A percentile compares a stretch with the other conserved stretches of the same genome.
Evolutionary conservation across 495 filamentous ascomycete genomes (phyloP).

Genomic region (Aspergillus ellipticus): DNA sequence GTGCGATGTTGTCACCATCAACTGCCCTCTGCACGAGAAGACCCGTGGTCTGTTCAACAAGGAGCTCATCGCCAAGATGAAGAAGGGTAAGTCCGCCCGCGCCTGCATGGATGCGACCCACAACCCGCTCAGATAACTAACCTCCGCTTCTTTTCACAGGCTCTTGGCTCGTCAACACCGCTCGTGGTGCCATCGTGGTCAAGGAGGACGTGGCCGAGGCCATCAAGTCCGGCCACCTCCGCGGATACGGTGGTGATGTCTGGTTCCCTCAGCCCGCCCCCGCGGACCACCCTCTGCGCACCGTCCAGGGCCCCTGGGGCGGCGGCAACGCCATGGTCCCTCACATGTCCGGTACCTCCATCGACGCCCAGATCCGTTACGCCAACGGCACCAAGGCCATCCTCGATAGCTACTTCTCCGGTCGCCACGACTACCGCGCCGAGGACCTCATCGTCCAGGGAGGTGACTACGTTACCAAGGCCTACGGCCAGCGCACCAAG

Average conservation of each 20-base stretch:
- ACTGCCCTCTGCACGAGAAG: constrained; percentile 98
- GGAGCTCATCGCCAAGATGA: constrained; percentile 99
- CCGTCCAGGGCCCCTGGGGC: constrained; percentile 89
- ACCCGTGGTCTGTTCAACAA: constrained; percentile 97
- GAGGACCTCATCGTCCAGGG: constrained; percentile 90
- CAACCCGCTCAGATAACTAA: too few species aligned
- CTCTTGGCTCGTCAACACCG: constrained; percentile 96
- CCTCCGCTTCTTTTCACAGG: constrained; percentile 44
- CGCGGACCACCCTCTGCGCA: constrained; percentile 88
- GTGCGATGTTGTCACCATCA: constrained; percentile 98
- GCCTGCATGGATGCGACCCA: too few species aligned
- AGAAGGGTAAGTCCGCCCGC: constrained; percentile 61
- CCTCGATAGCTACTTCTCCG: constrained; percentile 84
- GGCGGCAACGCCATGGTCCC: constrained; percentile 98
- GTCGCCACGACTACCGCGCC: constrained; percentile 78
- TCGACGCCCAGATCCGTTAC: constrained; percentile 96
- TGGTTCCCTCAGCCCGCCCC: constrained; percentile 94
- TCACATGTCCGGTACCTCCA: constrained; percentile 96
- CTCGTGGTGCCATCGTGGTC: constrained; percentile 96
- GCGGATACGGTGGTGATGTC: constrained; percentile 95
- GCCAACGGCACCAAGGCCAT: constrained; percentile 86
- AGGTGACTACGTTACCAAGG: constrained; percentile 93
- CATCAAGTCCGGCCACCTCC: constrained; percentile 87
- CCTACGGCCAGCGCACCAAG: constrained; percentile 76
- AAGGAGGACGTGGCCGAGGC: constrained; percentile 98